A percentile compares a stretch with the other conserved stretches of the same genome.
These are phyloP conservation scores for Parastagonospora nodorum DNA, from an alignment of 2,329 filamentous ascomycete species.

Conservation along the genomic window DNA sequence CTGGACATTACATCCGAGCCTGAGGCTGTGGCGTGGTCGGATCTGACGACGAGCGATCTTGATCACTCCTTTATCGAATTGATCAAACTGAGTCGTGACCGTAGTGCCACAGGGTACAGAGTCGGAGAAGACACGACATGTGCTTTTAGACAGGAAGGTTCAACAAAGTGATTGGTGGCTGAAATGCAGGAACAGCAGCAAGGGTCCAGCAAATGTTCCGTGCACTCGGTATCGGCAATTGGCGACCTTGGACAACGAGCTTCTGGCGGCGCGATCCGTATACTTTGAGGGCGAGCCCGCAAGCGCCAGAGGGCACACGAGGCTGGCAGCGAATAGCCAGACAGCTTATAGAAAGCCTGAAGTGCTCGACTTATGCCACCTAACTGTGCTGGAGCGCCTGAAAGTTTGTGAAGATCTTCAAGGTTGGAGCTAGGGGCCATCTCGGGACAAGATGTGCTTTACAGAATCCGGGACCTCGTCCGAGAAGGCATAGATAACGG, in stretches of 20 bases:
- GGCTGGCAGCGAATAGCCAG: too few relatives aligned
- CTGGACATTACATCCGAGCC: not conserved
- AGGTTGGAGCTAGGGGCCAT: not conserved
- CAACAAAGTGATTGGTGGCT: conserved; percentile 2
- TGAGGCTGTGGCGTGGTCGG: not conserved
- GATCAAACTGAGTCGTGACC: not conserved
- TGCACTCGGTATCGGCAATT: conserved; percentile 11
- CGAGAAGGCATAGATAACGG: conserved; percentile 19
- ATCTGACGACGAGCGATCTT: not conserved
- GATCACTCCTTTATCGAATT: not conserved
- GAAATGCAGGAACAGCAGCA: conserved; percentile 14
- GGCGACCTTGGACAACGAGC: not conserved
- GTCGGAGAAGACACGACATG: not conserved
- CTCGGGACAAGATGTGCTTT: conserved; percentile 5
- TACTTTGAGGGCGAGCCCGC: not conserved
- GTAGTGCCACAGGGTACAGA: not conserved
- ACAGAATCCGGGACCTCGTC: conserved; percentile 6
- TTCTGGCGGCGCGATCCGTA: conserved; percentile 6
- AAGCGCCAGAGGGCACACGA: too few relatives aligned
- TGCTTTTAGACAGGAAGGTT: not conserved
- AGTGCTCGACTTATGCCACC: too few relatives aligned
- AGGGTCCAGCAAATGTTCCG: conserved; percentile 10
- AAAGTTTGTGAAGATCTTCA: not conserved
- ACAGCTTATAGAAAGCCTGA: too few relatives aligned
- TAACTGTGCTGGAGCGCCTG: too few relatives aligned